Percentiles rank a stretch among this genome's conserved stretches.
Evolutionary conservation across 2,329 filamentous ascomycete genomes (phyloP).

Genomic region (Colletotrichum neosansevieriae): DNA sequence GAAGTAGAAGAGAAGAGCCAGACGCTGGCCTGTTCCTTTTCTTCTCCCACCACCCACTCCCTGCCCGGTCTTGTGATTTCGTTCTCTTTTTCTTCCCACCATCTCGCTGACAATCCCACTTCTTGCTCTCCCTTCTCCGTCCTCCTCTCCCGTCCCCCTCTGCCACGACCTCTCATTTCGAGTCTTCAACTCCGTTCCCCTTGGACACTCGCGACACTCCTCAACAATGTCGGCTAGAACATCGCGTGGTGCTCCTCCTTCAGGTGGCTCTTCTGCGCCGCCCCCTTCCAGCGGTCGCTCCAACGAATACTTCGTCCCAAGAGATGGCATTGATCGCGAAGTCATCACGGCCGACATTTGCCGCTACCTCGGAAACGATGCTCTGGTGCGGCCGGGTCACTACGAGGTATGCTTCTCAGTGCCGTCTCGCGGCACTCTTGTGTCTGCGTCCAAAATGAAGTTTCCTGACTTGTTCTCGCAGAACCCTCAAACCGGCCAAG

Average conservation of each 20-base stretch:
- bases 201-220: conserved; percentile 38
- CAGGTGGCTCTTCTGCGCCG: conserved; percentile 46
- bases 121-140: conserved; percentile 44
- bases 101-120: conserved; percentile 46
- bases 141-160: conserved; percentile 40
- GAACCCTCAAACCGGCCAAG: conserved; percentile 69
- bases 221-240: conserved; percentile 57
- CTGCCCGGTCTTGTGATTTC: conserved; percentile 46
- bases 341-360: conserved; percentile 88
- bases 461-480: conserved; percentile 44
- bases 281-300: conserved; percentile 63
- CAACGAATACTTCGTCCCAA: conserved; percentile 85
- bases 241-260: conserved; percentile 49
- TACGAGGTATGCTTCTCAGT: conserved; percentile 71
- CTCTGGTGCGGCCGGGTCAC: conserved; percentile 79
- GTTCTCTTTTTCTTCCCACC: conserved; percentile 46
- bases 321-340: conserved; percentile 85
- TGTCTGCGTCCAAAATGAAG: not conserved
- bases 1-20: conserved; percentile 36
- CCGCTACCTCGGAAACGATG: conserved; percentile 86
- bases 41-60: conserved; percentile 46
- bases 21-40: conserved; percentile 45
- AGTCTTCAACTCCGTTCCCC: conserved; percentile 35
- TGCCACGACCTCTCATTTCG: conserved; percentile 37
- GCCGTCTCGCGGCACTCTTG: not conserved